Evolutionary conservation across 352 stramenopile genomes (phyloP).

Genomic region (Nothophytophthora sp.): DNA sequence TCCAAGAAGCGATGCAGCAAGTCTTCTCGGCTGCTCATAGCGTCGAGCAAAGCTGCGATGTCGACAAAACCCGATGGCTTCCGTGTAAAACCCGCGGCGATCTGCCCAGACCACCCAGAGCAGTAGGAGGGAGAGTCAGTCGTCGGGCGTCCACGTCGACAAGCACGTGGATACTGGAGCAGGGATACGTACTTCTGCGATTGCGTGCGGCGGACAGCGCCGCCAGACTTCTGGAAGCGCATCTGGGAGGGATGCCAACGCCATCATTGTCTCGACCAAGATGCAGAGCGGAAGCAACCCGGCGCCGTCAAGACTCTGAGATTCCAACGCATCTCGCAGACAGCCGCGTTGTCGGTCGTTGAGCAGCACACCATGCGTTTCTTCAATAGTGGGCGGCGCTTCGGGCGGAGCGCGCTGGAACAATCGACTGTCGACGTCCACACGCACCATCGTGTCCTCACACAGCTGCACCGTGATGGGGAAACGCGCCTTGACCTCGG

Average conservation of each 20-base stretch:
- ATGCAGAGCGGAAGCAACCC: slow-evolving; percentile 23
- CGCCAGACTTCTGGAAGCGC: slow-evolving; percentile 47
- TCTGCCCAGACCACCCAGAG: no score
- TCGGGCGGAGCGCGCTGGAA: slow-evolving; percentile 27
- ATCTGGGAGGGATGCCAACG: slow-evolving; percentile 31
- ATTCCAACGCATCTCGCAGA: slow-evolving; percentile 25
- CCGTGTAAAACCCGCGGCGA: slow-evolving; percentile 34
- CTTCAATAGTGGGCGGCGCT: slow-evolving; percentile 43
- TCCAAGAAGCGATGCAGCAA: slow-evolving; percentile 27
- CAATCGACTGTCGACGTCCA: slow-evolving; percentile 42
- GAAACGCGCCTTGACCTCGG: slow-evolving; percentile 54
- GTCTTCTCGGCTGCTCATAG: slow-evolving; percentile 26
- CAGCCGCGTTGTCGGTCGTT: slow-evolving; percentile 40
- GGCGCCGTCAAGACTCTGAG: slow-evolving; percentile 11
- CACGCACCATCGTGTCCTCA: slow-evolving; percentile 52
- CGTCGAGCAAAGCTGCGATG: slow-evolving; percentile 32
- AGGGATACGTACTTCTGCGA: slow-evolving; percentile 42
- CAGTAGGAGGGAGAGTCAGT: no score
- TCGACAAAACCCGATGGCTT: slow-evolving; percentile 33
- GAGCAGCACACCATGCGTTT: slow-evolving; percentile 39
- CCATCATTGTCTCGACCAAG: slow-evolving; percentile 36
- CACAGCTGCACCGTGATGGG: slow-evolving; percentile 51
- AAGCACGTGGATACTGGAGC: not conserved
- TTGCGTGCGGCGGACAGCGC: slow-evolving; percentile 31
- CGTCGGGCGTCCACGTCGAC: not conserved